Percentiles rank a stretch among this genome's conserved stretches.
Evolutionary conservation across 768 basidiomycete species (phyloP).

Genomic region (Psilocybe cyanescens): DNA sequence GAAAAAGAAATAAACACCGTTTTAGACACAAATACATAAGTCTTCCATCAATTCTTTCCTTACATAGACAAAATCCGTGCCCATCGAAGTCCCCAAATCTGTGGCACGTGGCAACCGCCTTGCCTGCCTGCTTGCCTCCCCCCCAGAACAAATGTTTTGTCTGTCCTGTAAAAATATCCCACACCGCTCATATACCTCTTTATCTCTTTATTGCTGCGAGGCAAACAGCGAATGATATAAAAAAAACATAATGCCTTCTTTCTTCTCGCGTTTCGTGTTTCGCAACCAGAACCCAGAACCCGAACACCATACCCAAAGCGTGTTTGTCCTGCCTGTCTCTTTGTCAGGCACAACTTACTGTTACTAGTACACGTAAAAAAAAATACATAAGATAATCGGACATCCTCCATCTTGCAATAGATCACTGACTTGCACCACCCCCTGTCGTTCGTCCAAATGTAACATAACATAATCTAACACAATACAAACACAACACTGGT

Average conservation of each 20-base stretch:
- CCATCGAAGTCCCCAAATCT: conserved; percentile 23
- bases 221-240: neutral
- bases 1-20: conserved; percentile 15
- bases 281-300: neutral
- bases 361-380: neutral
- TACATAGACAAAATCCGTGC: conserved; percentile 18
- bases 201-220: neutral
- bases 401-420: neutral
- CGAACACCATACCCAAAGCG: neutral
- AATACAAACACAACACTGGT: conserved; percentile 4
- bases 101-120: conserved; percentile 23
- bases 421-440: neutral
- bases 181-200: neutral
- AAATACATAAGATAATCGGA: neutral
- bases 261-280: neutral
- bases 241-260: neutral
- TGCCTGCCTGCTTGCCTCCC: neutral
- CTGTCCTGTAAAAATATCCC: neutral
- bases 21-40: conserved; percentile 10
- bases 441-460: neutral
- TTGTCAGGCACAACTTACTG: neutral
- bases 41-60: conserved; percentile 11
- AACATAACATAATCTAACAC: too few species aligned
- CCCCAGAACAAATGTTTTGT: neutral
- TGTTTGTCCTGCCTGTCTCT: neutral